These are phyloP conservation scores for Salvia hispanica DNA, from an alignment of 257 asterid genomes.

Conservation along the genomic window DNA sequence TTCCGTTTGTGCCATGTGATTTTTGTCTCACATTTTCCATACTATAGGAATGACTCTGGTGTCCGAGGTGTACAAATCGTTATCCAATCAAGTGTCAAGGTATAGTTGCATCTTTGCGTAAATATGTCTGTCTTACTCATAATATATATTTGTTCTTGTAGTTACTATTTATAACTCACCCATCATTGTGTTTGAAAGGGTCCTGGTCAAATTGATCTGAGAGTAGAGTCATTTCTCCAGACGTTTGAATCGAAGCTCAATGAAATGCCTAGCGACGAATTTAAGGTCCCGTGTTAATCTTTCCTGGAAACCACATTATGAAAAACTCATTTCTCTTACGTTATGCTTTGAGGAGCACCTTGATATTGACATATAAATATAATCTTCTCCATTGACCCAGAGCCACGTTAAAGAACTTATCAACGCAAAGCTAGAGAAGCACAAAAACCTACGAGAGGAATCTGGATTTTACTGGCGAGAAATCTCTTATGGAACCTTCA, in stretches of 20 bases:
- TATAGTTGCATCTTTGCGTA: conserved; percentile 29
- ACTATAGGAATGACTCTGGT: conserved; percentile 81
- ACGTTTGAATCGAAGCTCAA: conserved; percentile 81
- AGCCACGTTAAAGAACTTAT: conserved; percentile 78
- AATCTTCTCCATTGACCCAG: conserved; percentile 46
- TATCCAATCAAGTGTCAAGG: conserved; percentile 91
- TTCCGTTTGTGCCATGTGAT: conserved; percentile 6
- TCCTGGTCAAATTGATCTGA: conserved; percentile 81
- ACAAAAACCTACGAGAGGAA: conserved; percentile 88
- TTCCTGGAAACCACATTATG: not conserved
- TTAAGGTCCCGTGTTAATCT: conserved; percentile 54
- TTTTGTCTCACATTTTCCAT: conserved; percentile 15
- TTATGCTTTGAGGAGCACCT: not conserved
- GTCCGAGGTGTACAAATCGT: conserved; percentile 90
- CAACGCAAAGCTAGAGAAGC: conserved; percentile 94
- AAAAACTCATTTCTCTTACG: not conserved
- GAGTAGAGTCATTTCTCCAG: conserved; percentile 84
- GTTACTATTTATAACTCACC: conserved; percentile 18
- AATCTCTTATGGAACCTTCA: conserved; percentile 81
- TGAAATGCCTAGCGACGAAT: conserved; percentile 82
- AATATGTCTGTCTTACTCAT: not conserved
- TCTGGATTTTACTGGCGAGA: conserved; percentile 78
- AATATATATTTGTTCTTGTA: conserved; percentile 16
- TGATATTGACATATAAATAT: conserved; percentile 31
- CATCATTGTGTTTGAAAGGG: conserved; percentile 60